A percentile compares a stretch with the other conserved stretches of the same genome.
phyloP scores from a whole-genome alignment of 495 filamentous ascomycete genomes.

The Poronia punctata region DNA sequence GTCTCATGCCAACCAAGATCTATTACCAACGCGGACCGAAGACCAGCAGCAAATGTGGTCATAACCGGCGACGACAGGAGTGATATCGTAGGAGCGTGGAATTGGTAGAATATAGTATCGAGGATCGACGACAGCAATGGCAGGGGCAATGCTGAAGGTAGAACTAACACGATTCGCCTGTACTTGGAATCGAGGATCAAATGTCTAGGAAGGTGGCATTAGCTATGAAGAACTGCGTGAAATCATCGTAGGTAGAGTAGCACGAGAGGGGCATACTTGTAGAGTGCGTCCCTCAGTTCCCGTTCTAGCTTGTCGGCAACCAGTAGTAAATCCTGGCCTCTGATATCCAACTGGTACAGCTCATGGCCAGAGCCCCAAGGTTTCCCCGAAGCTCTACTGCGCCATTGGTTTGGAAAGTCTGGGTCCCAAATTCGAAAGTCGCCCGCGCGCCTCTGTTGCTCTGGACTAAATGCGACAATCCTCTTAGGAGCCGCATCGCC shows the following conservation, averaged over 20 bases:
- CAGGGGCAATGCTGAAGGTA: constrained; percentile 74
- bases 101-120: constrained; percentile 68
- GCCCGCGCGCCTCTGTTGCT: constrained; percentile 67
- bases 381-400: constrained; percentile 35
- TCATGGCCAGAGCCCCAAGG: constrained; percentile 69
- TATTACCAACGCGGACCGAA: constrained; percentile 72
- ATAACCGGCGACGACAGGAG: constrained; percentile 69
- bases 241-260: not conserved
- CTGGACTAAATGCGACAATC: constrained; percentile 60
- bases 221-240: constrained; percentile 8
- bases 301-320: constrained; percentile 86
- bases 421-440: constrained; percentile 70
- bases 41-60: constrained; percentile 66
- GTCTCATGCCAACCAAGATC: constrained; percentile 93
- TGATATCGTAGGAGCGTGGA: constrained; percentile 74
- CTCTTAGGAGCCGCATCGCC: constrained; percentile 72
- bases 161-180: constrained; percentile 59
- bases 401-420: constrained; percentile 41
- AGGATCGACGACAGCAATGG: constrained; percentile 68
- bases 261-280: constrained; percentile 45
- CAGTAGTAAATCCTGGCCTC: constrained; percentile 64
- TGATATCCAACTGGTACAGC: constrained; percentile 72
- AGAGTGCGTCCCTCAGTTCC: constrained; percentile 74
- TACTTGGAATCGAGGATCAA: constrained; percentile 72
- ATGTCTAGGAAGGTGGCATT: constrained; percentile 41